phyloP scores from a whole-genome alignment of 352 stramenopile genomes.

The Elongisporangium undulatum region DNA sequence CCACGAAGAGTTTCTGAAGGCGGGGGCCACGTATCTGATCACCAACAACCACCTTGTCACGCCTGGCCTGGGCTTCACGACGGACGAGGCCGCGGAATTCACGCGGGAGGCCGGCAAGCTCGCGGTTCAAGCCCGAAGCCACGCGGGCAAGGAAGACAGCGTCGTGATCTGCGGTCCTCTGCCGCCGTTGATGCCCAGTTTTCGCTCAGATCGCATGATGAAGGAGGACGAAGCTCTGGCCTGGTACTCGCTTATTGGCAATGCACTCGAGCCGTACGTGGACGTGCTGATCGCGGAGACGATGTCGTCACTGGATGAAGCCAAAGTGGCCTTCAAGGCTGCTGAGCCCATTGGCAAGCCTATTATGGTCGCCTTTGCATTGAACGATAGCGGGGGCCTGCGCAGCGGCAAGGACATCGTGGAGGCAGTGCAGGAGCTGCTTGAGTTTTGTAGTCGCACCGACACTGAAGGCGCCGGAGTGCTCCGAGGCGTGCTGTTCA shows the following conservation, averaged over 20 bases:
- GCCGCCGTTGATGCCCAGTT: slow-evolving; percentile 87
- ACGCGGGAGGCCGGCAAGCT: slow-evolving; percentile 59
- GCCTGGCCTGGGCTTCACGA: slow-evolving; percentile 78
- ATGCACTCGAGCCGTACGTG: slow-evolving; percentile 69
- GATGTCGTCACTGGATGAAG: slow-evolving; percentile 88
- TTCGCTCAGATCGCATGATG: slow-evolving; percentile 86
- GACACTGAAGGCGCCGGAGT: slow-evolving; percentile 16
- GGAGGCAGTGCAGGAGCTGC: slow-evolving; percentile 37
- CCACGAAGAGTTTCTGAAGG: slow-evolving; percentile 71
- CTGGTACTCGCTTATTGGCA: slow-evolving; percentile 70
- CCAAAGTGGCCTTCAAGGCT: slow-evolving; percentile 75
- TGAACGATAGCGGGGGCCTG: slow-evolving; percentile 65
- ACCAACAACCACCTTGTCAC: slow-evolving; percentile 90
- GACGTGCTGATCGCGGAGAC: slow-evolving; percentile 87
- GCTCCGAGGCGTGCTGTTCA: slow-evolving; percentile 85
- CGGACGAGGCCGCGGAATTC: slow-evolving; percentile 67
- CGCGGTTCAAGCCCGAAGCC: slow-evolving; percentile 37
- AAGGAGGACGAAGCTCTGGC: slow-evolving; percentile 58
- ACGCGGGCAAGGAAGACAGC: slow-evolving; percentile 15
- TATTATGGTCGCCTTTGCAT: slow-evolving; percentile 85
- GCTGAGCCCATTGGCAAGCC: slow-evolving; percentile 57
- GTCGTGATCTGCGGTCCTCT: slow-evolving; percentile 82
- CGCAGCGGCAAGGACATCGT: slow-evolving; percentile 75
- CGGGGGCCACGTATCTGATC: slow-evolving; percentile 77
- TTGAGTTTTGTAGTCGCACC: slow-evolving; percentile 31